Base-by-base conservation (phyloP, 2,329 filamentous ascomycete genomes). In the Paracoccidioides brasiliensis region DNA sequence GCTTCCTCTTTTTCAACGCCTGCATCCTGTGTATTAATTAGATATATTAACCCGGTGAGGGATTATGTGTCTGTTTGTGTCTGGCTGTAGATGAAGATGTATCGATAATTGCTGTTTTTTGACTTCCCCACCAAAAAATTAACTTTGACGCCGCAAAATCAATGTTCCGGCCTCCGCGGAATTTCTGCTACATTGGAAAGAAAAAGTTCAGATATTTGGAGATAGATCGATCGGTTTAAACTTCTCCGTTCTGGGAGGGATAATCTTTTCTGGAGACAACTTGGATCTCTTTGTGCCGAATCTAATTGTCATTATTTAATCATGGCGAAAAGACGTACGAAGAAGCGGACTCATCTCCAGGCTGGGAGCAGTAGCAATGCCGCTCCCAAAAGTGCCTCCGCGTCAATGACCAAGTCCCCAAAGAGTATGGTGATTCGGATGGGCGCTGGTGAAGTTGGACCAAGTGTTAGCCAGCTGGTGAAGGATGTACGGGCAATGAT, bases 341-440 rank as follows among this genome's bases (percentile, higher is more conserved):
- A 95, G 77, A 95, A 91, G 80, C 84, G 88, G 69, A 95, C 90
- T 58, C 90, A 95, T 71, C 72, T 84, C 55, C 83, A 84, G 58
- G 81, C 84, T 52, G 79, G 76, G 14, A 45, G 59, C 81, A 81
- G 63, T 79, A 80, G 53, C 80, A 80, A 65, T 55, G 67, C 67
- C 52, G 78, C 79, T 60, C 75, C 78, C 45, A 78, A 81, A 56
- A 82, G 83, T 70, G 79, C 81, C 57, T 80, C 83, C 6, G 53
- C 52, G 1, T 30, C 52, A 30, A 78, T 76, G 57, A 77, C 80
- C 54, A 82, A 83, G 61, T 79, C 83, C 53, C 93, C 93, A 38
- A 96, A 96, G 78, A 94, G 86, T 69, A 96, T 98, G 91, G 91
- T 98, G 57, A 95, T 98, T 71, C 88, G 93, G 63, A 90, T 96